A percentile compares a stretch with the other conserved stretches of the same genome.
These are phyloP conservation scores for Torrubiella hemipterigena DNA, from an alignment of 2,329 filamentous ascomycete species.

Conservation along the genomic window DNA sequence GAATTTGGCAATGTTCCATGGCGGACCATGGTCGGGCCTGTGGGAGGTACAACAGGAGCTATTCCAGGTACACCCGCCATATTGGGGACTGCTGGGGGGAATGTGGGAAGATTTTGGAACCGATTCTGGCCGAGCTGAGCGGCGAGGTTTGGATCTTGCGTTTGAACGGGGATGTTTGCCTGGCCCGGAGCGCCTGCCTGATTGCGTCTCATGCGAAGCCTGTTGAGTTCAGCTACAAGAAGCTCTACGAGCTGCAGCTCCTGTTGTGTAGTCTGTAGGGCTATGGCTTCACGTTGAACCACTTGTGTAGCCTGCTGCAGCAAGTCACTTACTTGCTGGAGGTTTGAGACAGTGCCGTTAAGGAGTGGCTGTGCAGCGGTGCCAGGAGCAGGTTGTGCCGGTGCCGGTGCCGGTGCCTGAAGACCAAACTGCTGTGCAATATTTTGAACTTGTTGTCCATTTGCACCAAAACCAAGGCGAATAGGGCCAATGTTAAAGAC, in stretches of 20 bases:
- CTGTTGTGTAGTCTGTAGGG: slow-evolving; percentile 49
- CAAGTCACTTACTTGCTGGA: slow-evolving; percentile 43
- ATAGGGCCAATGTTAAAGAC: slow-evolving; percentile 66
- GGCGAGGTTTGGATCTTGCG: no score
- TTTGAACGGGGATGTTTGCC: slow-evolving; percentile 8
- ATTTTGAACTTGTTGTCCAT: slow-evolving; percentile 51
- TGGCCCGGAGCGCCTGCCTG: slow-evolving; percentile 10
- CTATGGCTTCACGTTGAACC: slow-evolving; percentile 54
- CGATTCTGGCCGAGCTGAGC: no score
- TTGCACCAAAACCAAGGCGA: slow-evolving; percentile 66
- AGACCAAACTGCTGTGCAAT: slow-evolving; percentile 51
- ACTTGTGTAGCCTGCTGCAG: slow-evolving; percentile 56
- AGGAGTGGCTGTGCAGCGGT: slow-evolving; percentile 6
- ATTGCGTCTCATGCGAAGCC: slow-evolving; percentile 44
- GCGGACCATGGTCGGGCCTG: slow-evolving; percentile 32
- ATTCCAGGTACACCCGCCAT: no score
- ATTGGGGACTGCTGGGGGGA: no score
- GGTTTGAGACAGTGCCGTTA: slow-evolving; percentile 14
- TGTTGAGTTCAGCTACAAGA: slow-evolving; percentile 54
- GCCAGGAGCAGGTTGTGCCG: slow-evolving; percentile 9
- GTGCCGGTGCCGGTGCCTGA: slow-evolving; percentile 15
- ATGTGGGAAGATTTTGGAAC: no score
- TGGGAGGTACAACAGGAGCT: no score
- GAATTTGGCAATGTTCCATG: slow-evolving; percentile 33
- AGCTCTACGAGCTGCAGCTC: slow-evolving; percentile 58